Evolutionary conservation across 2,329 filamentous ascomycete species (phyloP).

Genomic region (Triangularia verruculosa): DNA sequence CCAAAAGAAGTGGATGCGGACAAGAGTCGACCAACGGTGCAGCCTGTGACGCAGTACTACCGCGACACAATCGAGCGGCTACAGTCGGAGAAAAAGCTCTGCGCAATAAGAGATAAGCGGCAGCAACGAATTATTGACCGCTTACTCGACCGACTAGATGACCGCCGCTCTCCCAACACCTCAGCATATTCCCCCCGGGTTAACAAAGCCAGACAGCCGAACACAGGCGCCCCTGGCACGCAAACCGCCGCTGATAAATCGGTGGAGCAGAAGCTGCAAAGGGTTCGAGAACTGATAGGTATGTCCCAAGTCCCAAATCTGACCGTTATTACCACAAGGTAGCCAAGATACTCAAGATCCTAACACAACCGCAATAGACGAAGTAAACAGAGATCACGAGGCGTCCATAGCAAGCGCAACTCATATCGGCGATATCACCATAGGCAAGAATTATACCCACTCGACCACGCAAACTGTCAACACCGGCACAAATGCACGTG

Average conservation of each 20-base stretch:
- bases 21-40: not conserved
- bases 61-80: not conserved
- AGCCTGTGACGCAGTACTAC: not conserved
- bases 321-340: no score
- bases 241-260: not conserved
- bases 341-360: not conserved
- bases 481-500: not conserved
- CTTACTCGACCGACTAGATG: not conserved
- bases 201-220: not conserved
- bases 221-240: not conserved
- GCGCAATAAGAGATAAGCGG: not conserved
- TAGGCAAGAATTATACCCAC: no score
- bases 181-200: not conserved
- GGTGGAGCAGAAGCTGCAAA: not conserved
- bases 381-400: not conserved
- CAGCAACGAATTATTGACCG: not conserved
- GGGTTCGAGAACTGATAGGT: not conserved
- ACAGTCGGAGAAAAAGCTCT: not conserved
- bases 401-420: not conserved
- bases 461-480: not conserved
- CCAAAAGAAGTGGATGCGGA: not conserved
- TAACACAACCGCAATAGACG: not conserved
- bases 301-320: no score
- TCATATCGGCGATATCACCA: no score
- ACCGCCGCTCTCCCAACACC: not conserved